Evolutionary conservation across 1,139 yeast species (phyloP), one percentile per base, ranked within the genome.

Genomic region (Hanseniaspora uvarum): DNA sequence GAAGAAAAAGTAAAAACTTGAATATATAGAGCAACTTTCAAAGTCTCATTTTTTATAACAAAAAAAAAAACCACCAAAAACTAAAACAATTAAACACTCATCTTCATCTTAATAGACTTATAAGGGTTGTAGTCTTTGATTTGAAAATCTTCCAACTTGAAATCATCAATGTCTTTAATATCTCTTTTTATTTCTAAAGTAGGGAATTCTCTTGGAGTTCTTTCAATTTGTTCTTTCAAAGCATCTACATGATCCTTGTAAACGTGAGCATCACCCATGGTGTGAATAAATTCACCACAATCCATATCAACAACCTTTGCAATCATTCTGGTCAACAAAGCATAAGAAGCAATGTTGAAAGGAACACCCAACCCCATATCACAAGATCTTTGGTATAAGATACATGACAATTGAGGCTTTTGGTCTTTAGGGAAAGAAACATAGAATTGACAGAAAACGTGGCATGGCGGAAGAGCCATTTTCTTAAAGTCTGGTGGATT

Each of bases 291-390:
- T 61, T 89, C 97, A 33, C 97, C 97, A 60, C 95, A 84, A 62
- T 88, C 94, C 85, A 89, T 82, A 59, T 80, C 95, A 48, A 88
- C 89, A 11, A 92, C 85, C 60, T 86, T 89, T 1, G 99, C 98
- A 61, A 92, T 85, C 97, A 92, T 92, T 62, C 78, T 83, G 3
- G 96, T 88, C 59, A 92, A 74, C 57, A 92, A 72, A 0, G 98
- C 95, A 66, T 92, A 92, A 0, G 96, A 87, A 0, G 99, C 98
- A 63, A 94, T 92, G 66, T 92, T 94, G 69, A 92, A 92, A 0
- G 99, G 99, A 16, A 92, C 97, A 12, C 99, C 99, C 37, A 92
- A 77, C 0, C 99, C 99, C 96, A 92, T 89, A 65, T 92, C 99
- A 70, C 97, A 92, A n/a, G 96, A 86, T 63, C 99, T 78, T 70